Evolutionary conservation across 1,284 basidiomycete genomes (phyloP), one percentile per base, ranked within the genome.

Genomic region (Coniophora puteana): DNA sequence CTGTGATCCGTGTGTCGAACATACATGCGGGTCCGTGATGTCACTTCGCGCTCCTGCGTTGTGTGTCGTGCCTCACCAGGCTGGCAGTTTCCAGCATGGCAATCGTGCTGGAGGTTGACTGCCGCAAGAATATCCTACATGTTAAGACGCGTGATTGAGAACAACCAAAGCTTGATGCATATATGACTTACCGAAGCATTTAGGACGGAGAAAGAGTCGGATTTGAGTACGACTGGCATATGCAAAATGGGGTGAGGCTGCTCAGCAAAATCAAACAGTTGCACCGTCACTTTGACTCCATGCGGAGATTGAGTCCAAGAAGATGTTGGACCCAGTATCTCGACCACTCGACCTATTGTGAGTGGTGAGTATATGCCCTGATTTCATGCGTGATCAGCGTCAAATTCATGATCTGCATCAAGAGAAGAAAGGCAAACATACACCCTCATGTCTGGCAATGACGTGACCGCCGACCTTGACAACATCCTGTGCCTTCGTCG

Each of bases 51-150:
- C 22, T 33, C 31, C 22, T 33, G 31, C 22, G 17, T 33, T 12
- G 22, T 21, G 12, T 14, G 17, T 21, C 22, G 17, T 33, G 18
- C 17, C 4, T 21, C 31, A 18, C 12, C 22, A 21, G 31, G 8
- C 31, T 33, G 31, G 25, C 35, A 36, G 8, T 36, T 36, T 14
- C 10, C 18, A 13, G 20, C 16, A 31, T 21, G 13, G 24, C 38
- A 40, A 20, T 40, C 24, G 17, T 40, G 29, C 24, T 40, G 38
- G 18, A 40, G 18, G 22, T 40, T 40, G 13, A 31, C 38, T 20
- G 38, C 27, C 21, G 28, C 30, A 10, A 40, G 13, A 5, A 40
- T 24, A 22, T 40, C 27, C 38, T 32, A 23, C 18, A 33, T 18
- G 13, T 3, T 12, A 31, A 6, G 8, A 31, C 14, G 22, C 22